A percentile compares a stretch with the other conserved stretches of the same genome.
phyloP scores from a whole-genome alignment of 495 filamentous ascomycete genomes.

The Podospora australis region DNA sequence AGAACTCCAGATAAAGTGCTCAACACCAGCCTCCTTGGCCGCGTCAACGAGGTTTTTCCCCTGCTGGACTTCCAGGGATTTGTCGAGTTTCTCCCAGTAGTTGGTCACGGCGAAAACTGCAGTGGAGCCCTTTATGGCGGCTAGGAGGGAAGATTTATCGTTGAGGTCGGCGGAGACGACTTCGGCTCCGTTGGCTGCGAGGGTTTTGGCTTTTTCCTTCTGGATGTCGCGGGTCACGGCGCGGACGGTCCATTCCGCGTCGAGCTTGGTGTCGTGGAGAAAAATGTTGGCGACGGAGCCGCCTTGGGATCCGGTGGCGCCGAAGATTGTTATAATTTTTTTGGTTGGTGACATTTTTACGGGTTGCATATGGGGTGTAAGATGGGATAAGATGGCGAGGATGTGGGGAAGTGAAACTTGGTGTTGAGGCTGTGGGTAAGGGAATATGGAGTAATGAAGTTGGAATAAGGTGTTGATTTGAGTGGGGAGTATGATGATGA shows the following conservation, averaged over 20 bases:
- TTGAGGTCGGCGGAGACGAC: conserved; percentile 39
- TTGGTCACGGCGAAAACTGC: conserved; percentile 46
- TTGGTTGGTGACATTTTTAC: conserved; percentile 5
- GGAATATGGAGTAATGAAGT: no score
- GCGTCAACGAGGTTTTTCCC: conserved; percentile 45
- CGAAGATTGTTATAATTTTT: conserved; percentile 52
- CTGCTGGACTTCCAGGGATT: conserved; percentile 34
- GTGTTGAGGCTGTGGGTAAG: no score
- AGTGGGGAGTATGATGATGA: no score
- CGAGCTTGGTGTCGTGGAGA: conserved; percentile 39
- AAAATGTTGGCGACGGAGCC: conserved; percentile 50
- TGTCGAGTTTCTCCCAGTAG: conserved; percentile 28
- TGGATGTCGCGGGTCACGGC: conserved; percentile 52
- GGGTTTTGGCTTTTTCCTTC: conserved; percentile 36
- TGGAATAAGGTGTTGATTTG: no score
- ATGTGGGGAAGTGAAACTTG: no score
- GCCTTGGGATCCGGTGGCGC: conserved; percentile 58
- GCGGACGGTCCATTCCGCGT: conserved; percentile 26
- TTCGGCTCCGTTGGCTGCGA: conserved; percentile 39
- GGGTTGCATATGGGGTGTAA: no score
- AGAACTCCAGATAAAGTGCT: conserved; percentile 44
- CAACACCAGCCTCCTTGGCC: conserved; percentile 37
- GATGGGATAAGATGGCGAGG: no score
- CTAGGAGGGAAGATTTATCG: conserved; percentile 36
- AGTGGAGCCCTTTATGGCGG: conserved; percentile 37